Conservation (phyloP, 805 yeast genomes). For the Cyberlindnera mycetangii region DNA sequence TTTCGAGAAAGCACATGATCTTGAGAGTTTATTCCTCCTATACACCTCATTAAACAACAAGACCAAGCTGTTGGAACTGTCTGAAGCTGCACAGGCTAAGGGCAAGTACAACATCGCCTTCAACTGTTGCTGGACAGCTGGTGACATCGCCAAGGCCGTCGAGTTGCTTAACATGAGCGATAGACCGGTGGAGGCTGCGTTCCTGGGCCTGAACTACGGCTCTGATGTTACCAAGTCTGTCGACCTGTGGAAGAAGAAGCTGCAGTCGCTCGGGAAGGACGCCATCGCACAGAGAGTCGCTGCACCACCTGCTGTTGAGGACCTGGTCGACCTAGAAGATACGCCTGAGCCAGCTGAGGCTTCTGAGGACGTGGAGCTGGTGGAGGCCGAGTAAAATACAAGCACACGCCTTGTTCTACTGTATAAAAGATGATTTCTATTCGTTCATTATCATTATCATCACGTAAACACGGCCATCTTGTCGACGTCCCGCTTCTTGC, state of each 20-base stretch:
- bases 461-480: slow-evolving; percentile 42
- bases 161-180: slow-evolving; percentile 64
- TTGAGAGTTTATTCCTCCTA: slow-evolving; percentile 75
- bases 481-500: slow-evolving; percentile 41
- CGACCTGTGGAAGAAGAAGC: slow-evolving; percentile 62
- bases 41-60: slow-evolving; percentile 78
- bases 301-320: slow-evolving; percentile 33
- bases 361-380: slow-evolving; percentile 5
- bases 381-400: slow-evolving; percentile 3
- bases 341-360: slow-evolving; percentile 14
- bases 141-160: slow-evolving; percentile 62
- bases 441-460: too few relatives aligned
- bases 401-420: background rate
- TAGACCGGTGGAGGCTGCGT: slow-evolving; percentile 79
- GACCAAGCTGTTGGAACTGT: slow-evolving; percentile 58
- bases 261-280: slow-evolving; percentile 49
- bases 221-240: slow-evolving; percentile 45
- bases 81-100: slow-evolving; percentile 58
- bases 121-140: slow-evolving; percentile 85
- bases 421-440: slow-evolving; percentile 1
- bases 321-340: slow-evolving; percentile 40
- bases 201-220: slow-evolving; percentile 71
- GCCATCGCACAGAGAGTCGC: slow-evolving; percentile 61
- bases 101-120: slow-evolving; percentile 91
- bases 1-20: slow-evolving; percentile 75